Base-by-base conservation (phyloP, 441 rosid species). In the Erodium texanum region DNA sequence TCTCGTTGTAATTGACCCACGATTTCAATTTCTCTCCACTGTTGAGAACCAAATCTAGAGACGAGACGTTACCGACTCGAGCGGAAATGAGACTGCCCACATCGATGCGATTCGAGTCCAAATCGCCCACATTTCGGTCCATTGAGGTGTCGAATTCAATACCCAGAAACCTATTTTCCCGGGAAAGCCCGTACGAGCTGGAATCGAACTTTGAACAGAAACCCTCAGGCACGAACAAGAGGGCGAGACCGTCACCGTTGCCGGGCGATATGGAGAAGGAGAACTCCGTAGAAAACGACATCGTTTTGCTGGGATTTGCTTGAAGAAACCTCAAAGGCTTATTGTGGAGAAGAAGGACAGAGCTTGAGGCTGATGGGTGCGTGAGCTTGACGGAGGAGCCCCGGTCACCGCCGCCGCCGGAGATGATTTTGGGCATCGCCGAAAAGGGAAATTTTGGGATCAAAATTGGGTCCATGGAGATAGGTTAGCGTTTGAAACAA, bases 241-340 rank as follows among this genome's bases (percentile, higher is more conserved):
- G 76, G 70, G 84, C 82, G 5, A 82, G 62, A 7, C 76, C 78
- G 67, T 69, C 72, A 29, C 72, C 79, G 8, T 77, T 71, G 70
- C 86, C 84, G 6, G 74, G 66, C 3, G 84, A 70, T 7, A 83
- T 24, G 0, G 80, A 76, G 73, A 80, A 85, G 14, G 77, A 43
- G 68, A 81, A 80, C 43, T 76, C 83, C 3, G 84, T 74, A 27
- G 81, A 70, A 67, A 86, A 86, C 19, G 87, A 78, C 43, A 59
- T 27, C 66, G 62, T 66, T 43, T 68, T 50, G 68, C 70, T 64
- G 65, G 36, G 38, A 54, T 50, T 65, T 18, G 73, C 2, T 27
- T 27, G 29, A 27, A 27, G 56, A 34, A 82, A 68, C 66, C 69
- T 75, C 78, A 84, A 74, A 56, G 84, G 81, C 10, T 58, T 64